Conservation (phyloP, 768 basidiomycete genomes). For the Daedalea quercina region DNA sequence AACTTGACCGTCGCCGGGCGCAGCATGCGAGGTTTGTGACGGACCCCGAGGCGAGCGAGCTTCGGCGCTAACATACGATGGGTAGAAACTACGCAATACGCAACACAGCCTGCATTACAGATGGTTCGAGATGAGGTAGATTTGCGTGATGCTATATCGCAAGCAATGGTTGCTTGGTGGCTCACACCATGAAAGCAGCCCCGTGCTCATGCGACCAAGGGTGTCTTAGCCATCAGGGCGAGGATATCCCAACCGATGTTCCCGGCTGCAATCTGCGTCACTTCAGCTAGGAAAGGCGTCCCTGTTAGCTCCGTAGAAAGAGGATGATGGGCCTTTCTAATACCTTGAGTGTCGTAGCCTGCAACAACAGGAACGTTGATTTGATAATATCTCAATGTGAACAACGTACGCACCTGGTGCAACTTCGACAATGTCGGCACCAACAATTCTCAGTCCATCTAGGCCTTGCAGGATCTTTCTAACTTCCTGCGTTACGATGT, state of each 20-base stretch:
- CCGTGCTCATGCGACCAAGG: conserved; percentile 10
- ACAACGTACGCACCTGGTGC: conserved; percentile 38
- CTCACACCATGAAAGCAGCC: too few species aligned
- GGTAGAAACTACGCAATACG: too few species aligned
- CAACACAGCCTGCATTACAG: too few species aligned
- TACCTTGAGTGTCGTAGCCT: conserved; percentile 22
- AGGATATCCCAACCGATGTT: conserved; percentile 27
- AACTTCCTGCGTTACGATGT: conserved; percentile 26
- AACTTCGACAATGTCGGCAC: conserved; percentile 81
- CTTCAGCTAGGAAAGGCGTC: conserved; percentile 24
- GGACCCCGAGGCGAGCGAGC: too few species aligned
- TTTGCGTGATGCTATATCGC: too few species aligned
- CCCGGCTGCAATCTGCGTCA: conserved; percentile 26
- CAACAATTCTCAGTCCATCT: conserved; percentile 70
- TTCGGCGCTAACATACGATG: too few species aligned
- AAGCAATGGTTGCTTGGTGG: too few species aligned
- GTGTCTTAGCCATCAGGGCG: conserved; percentile 26
- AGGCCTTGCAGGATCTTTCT: conserved; percentile 71
- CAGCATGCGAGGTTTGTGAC: too few species aligned
- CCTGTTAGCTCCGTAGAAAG: too few species aligned
- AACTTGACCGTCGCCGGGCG: too few species aligned
- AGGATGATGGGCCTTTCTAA: too few species aligned
- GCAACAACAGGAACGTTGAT: not conserved
- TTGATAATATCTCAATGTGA: not conserved
- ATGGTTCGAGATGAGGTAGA: too few species aligned